Evolutionary conservation across 164 flowering plant species (phyloP), one percentile per base, ranked within the genome.

Genomic region (Paratinospora sagittata): DNA sequence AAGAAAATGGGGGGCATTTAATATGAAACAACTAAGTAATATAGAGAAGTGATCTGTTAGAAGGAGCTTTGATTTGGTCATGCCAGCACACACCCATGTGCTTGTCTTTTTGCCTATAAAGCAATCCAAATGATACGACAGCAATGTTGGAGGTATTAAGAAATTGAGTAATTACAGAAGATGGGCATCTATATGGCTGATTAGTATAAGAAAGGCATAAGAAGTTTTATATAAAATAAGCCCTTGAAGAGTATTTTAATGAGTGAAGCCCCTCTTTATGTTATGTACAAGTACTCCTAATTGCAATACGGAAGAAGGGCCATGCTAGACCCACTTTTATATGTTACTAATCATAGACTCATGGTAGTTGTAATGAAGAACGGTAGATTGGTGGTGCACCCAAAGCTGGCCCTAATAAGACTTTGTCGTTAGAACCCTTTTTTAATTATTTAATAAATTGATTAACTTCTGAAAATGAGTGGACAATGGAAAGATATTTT

Each of bases 11-110:
- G 45, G 6, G 43, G 65, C 67, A 75, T 67, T 70, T 73, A 75
- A 65, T 72, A 36, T 55, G 2, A 62, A 70, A 72, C 74, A 75
- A 63, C 71, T 78, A 75, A 62, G 74, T 55, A 64, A 78, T 61
- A 72, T 70, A 71, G 73, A 71, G 65, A 21, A 36, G 70, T 45
- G 45, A 52, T 34, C 58, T 45, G 65, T 34, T 21, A 61, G 37
- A 57, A 61, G 26, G 60, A 19, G 23, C 17, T 49, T n/a, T 43
- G 70, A 70, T 36, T 21, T 24, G 74, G 81, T 75, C 77, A 78
- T 66, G 84, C 70, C 84, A 81, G 84, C 82, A 67, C 73, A 74
- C 65, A 26, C 66, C 84, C 86, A 83, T 83, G 84, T 83, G 86
- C 63, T 71, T 52, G 24, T 72, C 36, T 63, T 76, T 76, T 75